These are phyloP conservation scores for Phytophthora pseudosyringae DNA, from an alignment of 352 stramenopile genomes.

Conservation along the genomic window DNA sequence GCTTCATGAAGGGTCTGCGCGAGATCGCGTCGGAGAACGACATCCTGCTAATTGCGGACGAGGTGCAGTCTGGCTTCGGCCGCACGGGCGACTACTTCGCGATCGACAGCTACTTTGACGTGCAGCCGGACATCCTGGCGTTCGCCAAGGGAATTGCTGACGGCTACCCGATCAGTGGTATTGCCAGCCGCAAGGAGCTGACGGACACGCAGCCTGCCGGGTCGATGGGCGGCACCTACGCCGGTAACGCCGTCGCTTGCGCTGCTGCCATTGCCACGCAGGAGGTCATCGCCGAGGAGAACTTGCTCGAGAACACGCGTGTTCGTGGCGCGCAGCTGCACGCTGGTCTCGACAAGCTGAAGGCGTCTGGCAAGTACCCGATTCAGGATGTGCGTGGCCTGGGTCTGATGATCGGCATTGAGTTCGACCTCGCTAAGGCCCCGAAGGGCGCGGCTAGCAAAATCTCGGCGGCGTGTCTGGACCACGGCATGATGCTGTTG, in stretches of 20 bases:
- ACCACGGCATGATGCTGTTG: slow-evolving; percentile 91
- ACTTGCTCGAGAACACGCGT: slow-evolving; percentile 86
- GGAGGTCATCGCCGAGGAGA: slow-evolving; percentile 91
- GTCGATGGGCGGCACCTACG: slow-evolving; percentile 94
- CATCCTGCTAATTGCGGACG: slow-evolving; percentile 94
- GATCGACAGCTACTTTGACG: slow-evolving; percentile 83
- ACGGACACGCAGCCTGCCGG: slow-evolving; percentile 84
- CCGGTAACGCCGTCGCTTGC: slow-evolving; percentile 92
- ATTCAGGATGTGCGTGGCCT: slow-evolving; percentile 90
- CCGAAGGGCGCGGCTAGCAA: slow-evolving; percentile 69
- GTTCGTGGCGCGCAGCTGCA: slow-evolving; percentile 78
- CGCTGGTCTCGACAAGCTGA: slow-evolving; percentile 75
- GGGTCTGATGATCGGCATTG: slow-evolving; percentile 93
- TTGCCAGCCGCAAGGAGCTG: slow-evolving; percentile 90
- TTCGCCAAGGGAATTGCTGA: slow-evolving; percentile 95
- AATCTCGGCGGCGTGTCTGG: slow-evolving; percentile 83
- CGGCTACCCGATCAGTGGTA: slow-evolving; percentile 91
- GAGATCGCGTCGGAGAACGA: slow-evolving; percentile 92
- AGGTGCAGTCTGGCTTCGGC: slow-evolving; percentile 93
- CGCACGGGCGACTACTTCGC: slow-evolving; percentile 90
- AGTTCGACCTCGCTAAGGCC: slow-evolving; percentile 81
- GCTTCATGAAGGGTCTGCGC: slow-evolving; percentile 92
- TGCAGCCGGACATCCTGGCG: slow-evolving; percentile 91
- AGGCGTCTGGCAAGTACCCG: slow-evolving; percentile 76
- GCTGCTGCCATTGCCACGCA: slow-evolving; percentile 90